Conservation (phyloP, 352 stramenopile species). For the Globisporangium acanthophoron region DNA sequence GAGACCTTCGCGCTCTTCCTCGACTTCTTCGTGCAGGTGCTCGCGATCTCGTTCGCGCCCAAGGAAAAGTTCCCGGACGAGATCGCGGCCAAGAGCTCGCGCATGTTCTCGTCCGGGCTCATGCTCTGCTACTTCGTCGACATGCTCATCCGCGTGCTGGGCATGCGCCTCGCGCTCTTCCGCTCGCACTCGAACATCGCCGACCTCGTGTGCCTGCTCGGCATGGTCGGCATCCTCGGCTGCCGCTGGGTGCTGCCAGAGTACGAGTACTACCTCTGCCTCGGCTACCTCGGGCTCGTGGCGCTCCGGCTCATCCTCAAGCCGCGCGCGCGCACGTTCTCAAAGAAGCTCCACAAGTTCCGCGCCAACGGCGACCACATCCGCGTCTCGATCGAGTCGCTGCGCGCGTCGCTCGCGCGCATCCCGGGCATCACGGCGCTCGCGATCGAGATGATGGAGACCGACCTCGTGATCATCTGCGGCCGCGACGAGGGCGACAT, state of each 20-base stretch:
- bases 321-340: slow-evolving; percentile 74
- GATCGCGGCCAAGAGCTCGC: slow-evolving; percentile 60
- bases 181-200: slow-evolving; percentile 81
- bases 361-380: slow-evolving; percentile 81
- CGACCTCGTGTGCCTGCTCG: slow-evolving; percentile 65
- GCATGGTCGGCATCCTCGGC: slow-evolving; percentile 50
- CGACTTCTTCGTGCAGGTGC: slow-evolving; percentile 82
- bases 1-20: slow-evolving; percentile 82
- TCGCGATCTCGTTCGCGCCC: slow-evolving; percentile 74
- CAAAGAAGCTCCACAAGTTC: slow-evolving; percentile 88
- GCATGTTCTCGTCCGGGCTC: slow-evolving; percentile 65
- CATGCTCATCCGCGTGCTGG: slow-evolving; percentile 74
- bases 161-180: slow-evolving; percentile 67
- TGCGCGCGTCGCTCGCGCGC: slow-evolving; percentile 67
- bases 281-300: slow-evolving; percentile 63
- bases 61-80: slow-evolving; percentile 54
- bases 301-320: slow-evolving; percentile 81
- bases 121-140: slow-evolving; percentile 83
- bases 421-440: slow-evolving; percentile 80
- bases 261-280: slow-evolving; percentile 64
- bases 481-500: slow-evolving; percentile 83
- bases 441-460: slow-evolving; percentile 88
- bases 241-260: slow-evolving; percentile 46
- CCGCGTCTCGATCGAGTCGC: slow-evolving; percentile 80
- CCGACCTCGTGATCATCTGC: slow-evolving; percentile 83